Base-by-base conservation (phyloP, 2,329 filamentous ascomycete species). In the Dactylellina parvicollis region DNA sequence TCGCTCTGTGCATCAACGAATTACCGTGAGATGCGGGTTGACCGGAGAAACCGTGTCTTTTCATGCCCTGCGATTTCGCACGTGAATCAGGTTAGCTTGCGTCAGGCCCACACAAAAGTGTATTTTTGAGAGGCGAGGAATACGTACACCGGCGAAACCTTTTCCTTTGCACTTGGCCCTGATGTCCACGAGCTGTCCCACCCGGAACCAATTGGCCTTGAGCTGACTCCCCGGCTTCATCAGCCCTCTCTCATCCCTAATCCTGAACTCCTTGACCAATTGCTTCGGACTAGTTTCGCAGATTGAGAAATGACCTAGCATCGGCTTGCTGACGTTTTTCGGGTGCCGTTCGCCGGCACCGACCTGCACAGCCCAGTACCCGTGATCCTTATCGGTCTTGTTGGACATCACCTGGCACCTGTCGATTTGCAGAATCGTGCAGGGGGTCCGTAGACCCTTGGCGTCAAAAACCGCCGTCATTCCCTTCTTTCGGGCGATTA, bases 21-120 rank as follows among this genome's bases (percentile, higher is more conserved):
- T 96, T 94, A 86, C 95, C 95, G 86, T 99, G 95, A 78, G 89
- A 93, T 66, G 92, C 91, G 77, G 89, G 90, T 84, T 99, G 95
- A 78, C 95, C 95, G 28, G 84, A 81, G 82, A 95, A 98, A 32
- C 92, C 92, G 83, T 94, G 91, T 77, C 91, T 86, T 88, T 99
- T 99, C 95, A 99, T 99, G 77, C 92, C 95, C 77, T 78, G 61
- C 18, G 56, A 65, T 12, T 12, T n/a, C 40, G 16, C n/a, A n/a
- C n/a, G n/a, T n/a, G n/a, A n/a, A n/a, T n/a, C n/a, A n/a, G n/a
- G n/a, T n/a, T n/a, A n/a, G n/a, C n/a, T 50, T 36, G 12, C 34
- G 10, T 12, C 8, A 4, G 20, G n/a, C 10, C 38, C 16, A 55
- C 3, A 70, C n/a, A 5, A n/a, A n/a, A n/a, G n/a, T n/a, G n/a